Base-by-base conservation (phyloP, 1,284 basidiomycete genomes). In the Hypsizygus ulmarius region DNA sequence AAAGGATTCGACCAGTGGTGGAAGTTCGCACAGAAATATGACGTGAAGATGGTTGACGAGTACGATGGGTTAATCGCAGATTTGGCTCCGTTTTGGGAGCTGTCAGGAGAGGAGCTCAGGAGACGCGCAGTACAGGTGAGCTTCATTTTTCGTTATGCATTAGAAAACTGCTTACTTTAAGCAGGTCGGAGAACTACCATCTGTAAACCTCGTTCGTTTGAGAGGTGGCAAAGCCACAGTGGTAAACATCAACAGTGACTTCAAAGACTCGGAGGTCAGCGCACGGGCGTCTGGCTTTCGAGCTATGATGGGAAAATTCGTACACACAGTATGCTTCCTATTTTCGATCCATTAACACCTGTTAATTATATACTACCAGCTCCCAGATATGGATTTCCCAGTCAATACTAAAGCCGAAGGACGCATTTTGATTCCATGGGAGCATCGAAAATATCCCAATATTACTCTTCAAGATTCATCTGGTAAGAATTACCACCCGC, bases 331-430 rank as follows among this genome's bases (percentile, higher is more conserved):
- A 47, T 51, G 70, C 68, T 2, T 10, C 25, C 38, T 40, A 39
- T 12, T 35, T 43, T 32, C 40, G 15, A 7, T n/a, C 14, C 40
- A 42, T 42, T 3, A 15, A 3, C 12, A 9, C 14, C 33, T 10
- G 1, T 16, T 16, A 43, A 14, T 10, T 59, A 18, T 43, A 19
- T 38, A 55, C 27, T 59, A 34, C 50, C 58, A 93, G 79, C 77
- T 97, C 2, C 93, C 93, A 8, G 82, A 96, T 70, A 85, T 97
- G 82, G 87, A 94, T 59, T 86, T 97, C 57, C 83, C 94, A 0
- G 83, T 97, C 69, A 97, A 97, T 60, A 82, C 90, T 33, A 90
- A 88, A 70, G 87, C 93, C 1, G 94, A 97, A 69, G 91, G 93
- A 10, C 87, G 94, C 15, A 84, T 97, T 9, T 75, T 97, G 14